Evolutionary conservation across 306 rosid genomes (phyloP).

Genomic region (Vigna unguiculata): DNA sequence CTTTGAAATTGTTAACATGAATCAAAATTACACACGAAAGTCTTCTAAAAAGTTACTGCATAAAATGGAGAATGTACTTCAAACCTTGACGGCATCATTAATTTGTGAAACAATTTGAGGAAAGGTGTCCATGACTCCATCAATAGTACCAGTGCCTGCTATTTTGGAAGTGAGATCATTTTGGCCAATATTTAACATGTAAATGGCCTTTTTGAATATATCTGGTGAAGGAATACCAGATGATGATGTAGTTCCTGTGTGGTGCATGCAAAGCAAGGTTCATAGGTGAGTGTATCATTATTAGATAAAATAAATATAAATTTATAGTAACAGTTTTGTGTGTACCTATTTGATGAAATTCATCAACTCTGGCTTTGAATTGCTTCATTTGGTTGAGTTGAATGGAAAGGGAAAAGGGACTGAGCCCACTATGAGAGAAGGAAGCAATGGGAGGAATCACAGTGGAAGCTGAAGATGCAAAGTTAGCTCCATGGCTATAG

Average conservation of each 20-base stretch:
- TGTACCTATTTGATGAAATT: slow-evolving; percentile 53
- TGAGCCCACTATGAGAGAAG: slow-evolving; percentile 64
- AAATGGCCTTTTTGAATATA: slow-evolving; percentile 70
- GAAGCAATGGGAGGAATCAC: slow-evolving; percentile 74
- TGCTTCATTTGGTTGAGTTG: slow-evolving; percentile 81
- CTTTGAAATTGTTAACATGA: too few species aligned
- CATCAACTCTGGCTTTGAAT: slow-evolving; percentile 67
- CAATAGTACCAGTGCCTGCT: slow-evolving; percentile 59
- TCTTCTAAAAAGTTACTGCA: not conserved
- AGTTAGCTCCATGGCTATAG: slow-evolving; percentile 73
- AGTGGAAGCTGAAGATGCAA: slow-evolving; percentile 75
- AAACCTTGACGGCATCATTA: slow-evolving; percentile 69
- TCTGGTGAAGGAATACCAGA: slow-evolving; percentile 66
- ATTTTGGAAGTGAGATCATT: slow-evolving; percentile 88
- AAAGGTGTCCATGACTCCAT: slow-evolving; percentile 58
- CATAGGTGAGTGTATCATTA: not conserved
- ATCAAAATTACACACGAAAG: not conserved
- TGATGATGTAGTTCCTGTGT: not conserved
- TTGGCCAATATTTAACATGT: slow-evolving; percentile 86
- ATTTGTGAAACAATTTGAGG: slow-evolving; percentile 76
- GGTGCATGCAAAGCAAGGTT: not conserved
- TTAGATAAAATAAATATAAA: not conserved
- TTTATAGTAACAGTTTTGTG: not conserved
- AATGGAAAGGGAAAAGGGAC: slow-evolving; percentile 81
- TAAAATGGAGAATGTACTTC: not conserved